phyloP scores from a whole-genome alignment of 2,329 filamentous ascomycete species.

The Bertia moriformis region DNA sequence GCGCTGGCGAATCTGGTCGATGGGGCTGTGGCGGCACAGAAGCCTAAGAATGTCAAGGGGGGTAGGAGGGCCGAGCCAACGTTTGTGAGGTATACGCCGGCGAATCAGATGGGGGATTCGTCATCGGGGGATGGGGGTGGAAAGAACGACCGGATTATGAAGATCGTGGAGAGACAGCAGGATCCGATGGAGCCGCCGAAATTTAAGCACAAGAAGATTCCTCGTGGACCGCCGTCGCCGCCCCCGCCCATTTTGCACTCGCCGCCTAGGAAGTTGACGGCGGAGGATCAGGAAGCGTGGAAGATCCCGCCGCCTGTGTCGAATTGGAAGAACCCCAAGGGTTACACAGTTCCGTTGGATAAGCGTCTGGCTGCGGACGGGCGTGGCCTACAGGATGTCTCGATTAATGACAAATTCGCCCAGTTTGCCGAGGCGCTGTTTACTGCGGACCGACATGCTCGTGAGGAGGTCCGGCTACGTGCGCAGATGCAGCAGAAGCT shows the following conservation, averaged over 20 bases:
- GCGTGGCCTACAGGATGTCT: conserved; percentile 76
- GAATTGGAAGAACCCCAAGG: conserved; percentile 99
- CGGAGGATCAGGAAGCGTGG: conserved; percentile 95
- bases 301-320: conserved; percentile 75
- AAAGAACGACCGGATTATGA: conserved; percentile 93
- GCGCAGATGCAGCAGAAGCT: conserved; percentile 89
- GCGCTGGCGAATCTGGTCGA: conserved; percentile 70
- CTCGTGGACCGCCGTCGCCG: conserved; percentile 77
- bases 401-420: conserved; percentile 97
- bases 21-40: conserved; percentile 79
- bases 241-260: conserved; percentile 92
- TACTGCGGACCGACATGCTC: conserved; percentile 83
- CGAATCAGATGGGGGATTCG: conserved; percentile 87
- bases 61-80: conserved; percentile 68
- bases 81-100: conserved; percentile 88
- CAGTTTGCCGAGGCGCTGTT: conserved; percentile 89
- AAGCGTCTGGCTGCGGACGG: conserved; percentile 92
- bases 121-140: too few species aligned
- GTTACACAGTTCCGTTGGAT: conserved; percentile 88
- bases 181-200: conserved; percentile 96
- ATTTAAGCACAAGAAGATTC: conserved; percentile 98
- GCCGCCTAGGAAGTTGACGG: conserved; percentile 84
- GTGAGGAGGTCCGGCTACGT: conserved; percentile 87
- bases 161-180: conserved; percentile 85
- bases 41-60: conserved; percentile 84